Evolutionary conservation across 352 stramenopile species (phyloP), one percentile per base, ranked within the genome.

Genomic region (Pythium insidiosum): DNA sequence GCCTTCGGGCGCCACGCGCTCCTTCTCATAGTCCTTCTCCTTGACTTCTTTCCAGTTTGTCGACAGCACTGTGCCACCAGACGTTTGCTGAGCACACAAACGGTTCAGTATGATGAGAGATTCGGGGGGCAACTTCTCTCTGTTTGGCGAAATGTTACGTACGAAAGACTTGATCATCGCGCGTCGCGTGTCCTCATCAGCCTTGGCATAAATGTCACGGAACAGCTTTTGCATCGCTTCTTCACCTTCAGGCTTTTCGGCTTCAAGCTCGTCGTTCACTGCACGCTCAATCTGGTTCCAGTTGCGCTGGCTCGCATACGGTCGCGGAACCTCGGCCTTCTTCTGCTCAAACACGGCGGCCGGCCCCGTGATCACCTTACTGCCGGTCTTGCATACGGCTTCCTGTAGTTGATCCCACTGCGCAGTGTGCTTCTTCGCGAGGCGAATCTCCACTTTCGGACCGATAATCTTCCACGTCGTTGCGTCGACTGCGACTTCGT

Each of bases 81-180:
- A 94, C 15, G 84, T 95, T 94, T 96, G 86, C 80, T 93, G 43
- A 19, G 42, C 11, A 21, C 30, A 43, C 5, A 20, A 44, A 49
- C 6, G 5, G 21, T 4, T 20, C n/a, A n/a, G n/a, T n/a, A 47
- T 4, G 5, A 44, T 24, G 31, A 50, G 38, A 24, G n/a, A 13
- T 38, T 48, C 12, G 43, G 5, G 7, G 5, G 11, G 15, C 15
- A 38, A 10, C 9, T 5, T 19, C 33, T 16, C 33, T 18, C 33
- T 5, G 19, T 38, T 6, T 16, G 11, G 19, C 6, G n/a, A 25
- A n/a, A 36, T 6, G 9, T 18, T 6, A 79, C 75, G 46, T 67
- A 93, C 77, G 50, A 96, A 97, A 13, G 77, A 94, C 67, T 97
- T 96, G 70, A 94, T 94, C 88, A 97, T 97, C 26, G 88, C 88